Base-by-base conservation (phyloP, 2,329 filamentous ascomycete species). In the Arthrobotrys pseudoclavata region DNA sequence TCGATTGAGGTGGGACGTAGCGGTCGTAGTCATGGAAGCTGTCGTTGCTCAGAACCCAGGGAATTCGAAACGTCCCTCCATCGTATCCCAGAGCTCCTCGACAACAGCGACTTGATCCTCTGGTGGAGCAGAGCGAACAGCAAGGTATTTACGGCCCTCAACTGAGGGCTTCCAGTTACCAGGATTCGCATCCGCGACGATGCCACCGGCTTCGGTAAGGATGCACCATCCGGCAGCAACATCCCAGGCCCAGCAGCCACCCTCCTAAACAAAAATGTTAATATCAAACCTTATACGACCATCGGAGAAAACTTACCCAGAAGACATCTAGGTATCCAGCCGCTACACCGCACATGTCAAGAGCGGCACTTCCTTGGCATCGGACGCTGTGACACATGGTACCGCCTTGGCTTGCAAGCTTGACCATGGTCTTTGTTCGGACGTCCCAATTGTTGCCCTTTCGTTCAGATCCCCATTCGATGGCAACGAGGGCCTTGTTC, bases 191-290 rank as follows among this genome's bases (percentile, higher is more conserved):
- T 91, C 87, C 6, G 87, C 91, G 85, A 95, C 89, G 63, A 88
- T 85, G 0, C 92, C 92, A 0, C 92, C 92, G 0, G 92, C 91
- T 85, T 95, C 92, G 31, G 85, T 85, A 26, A 95, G 84, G 76
- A 95, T 90, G 72, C 90, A 89, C 92, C 92, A 94, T 0, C 90
- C 92, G 4, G 92, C 92, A 82, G 91, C 92, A 1, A 95, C 92
- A 83, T 95, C 92, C 92, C 92, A 95, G 1, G 92, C 91, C 88
- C 91, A 95, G 83, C 91, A 93, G 0, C 92, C 92, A 42, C 91
- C 91, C 84, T 95, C 92, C 80, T 81, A 57, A 34, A 24, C 15
- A 20, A 37, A 7, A 6, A 62, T 10, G 52, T 80, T 79, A 81
- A 70, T 40, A 69, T 53, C 13, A 7, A 42, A 29, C 29, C 10